A percentile compares a stretch with the other conserved stretches of the same genome.
These are phyloP conservation scores for Fragosphaeria purpurea DNA, from an alignment of 2,329 filamentous ascomycete genomes.

Conservation along the genomic window DNA sequence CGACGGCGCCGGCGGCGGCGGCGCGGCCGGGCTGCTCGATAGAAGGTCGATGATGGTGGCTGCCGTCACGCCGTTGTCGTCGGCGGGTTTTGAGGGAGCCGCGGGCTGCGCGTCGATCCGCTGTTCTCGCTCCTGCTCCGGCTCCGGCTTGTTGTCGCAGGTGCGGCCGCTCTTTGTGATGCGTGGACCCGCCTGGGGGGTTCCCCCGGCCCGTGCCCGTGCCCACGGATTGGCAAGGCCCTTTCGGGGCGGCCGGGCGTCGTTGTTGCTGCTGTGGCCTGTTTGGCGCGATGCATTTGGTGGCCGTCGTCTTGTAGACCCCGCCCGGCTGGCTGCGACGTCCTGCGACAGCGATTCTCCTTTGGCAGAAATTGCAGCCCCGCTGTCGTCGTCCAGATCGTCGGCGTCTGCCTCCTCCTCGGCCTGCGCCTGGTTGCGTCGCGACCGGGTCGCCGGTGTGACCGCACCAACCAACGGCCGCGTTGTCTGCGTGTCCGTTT, in stretches of 20 bases:
- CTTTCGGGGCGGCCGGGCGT: neutral
- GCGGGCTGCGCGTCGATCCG: neutral
- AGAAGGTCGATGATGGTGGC: constrained; percentile 1
- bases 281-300: too few species aligned
- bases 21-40: neutral
- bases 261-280: neutral
- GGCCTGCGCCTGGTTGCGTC: too few species aligned
- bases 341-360: too few species aligned
- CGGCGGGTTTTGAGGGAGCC: too few species aligned
- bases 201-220: too few species aligned
- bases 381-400: neutral
- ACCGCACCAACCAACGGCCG: neutral
- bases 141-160: neutral
- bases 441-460: neutral
- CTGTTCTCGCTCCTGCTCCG: neutral
- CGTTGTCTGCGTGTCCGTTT: neutral
- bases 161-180: neutral
- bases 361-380: too few species aligned
- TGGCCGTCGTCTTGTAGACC: too few species aligned
- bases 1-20: too few species aligned
- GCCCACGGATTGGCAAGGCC: constrained; percentile 7
- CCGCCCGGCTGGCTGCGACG: too few species aligned
- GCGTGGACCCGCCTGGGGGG: constrained; percentile 1
- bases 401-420: neutral
- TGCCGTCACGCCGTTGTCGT: too few species aligned